These are phyloP conservation scores for Nematocida homosporus DNA, from an alignment of 371 early-diverging fungal species.

Conservation along the genomic window DNA sequence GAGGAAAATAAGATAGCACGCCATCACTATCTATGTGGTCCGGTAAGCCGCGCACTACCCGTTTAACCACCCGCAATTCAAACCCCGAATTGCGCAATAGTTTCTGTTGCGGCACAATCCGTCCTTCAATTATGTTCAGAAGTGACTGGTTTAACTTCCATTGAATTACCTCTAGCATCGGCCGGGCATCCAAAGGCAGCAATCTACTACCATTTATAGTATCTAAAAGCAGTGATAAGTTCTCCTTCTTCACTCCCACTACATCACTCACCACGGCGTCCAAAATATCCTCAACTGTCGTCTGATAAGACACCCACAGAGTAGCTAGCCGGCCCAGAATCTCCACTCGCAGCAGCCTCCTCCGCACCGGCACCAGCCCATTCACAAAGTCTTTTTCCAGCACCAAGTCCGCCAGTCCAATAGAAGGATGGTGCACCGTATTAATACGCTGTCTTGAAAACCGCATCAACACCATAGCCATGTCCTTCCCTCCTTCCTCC, in stretches of 20 bases:
- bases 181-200: conserved; percentile 8
- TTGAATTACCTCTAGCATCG: conserved; percentile 32
- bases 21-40: neutral
- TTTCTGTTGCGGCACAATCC: conserved; percentile 27
- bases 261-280: conserved; percentile 14
- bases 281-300: conserved; percentile 35
- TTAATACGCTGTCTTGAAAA: neutral
- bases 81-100: conserved; percentile 27
- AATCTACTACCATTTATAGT: neutral
- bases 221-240: conserved; percentile 1
- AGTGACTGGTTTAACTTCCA: conserved; percentile 51
- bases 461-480: neutral
- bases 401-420: neutral
- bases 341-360: neutral
- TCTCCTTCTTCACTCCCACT: neutral
- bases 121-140: neutral
- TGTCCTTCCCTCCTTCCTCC: neutral
- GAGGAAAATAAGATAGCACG: neutral
- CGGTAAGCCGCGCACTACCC: neutral
- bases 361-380: neutral
- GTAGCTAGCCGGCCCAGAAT: conserved; percentile 1
- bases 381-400: neutral
- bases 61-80: conserved; percentile 11
- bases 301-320: conserved; percentile 12
- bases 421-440: neutral